phyloP scores from a whole-genome alignment of 768 basidiomycete genomes.

The Fomitopsis pulvina region DNA sequence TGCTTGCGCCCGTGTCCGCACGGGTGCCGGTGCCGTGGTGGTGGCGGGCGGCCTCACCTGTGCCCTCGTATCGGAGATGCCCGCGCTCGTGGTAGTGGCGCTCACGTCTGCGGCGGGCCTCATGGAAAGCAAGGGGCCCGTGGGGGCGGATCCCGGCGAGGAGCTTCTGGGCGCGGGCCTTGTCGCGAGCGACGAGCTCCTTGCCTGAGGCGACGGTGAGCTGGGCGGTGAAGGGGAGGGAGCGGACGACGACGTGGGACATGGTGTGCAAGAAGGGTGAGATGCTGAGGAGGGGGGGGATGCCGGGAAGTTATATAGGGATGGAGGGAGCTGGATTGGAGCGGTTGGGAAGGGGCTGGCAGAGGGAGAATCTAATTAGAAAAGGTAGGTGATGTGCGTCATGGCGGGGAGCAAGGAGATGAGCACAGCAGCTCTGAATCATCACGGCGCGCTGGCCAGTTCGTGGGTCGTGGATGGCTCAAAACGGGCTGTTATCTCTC shows the following conservation, averaged over 20 bases:
- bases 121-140: constrained; percentile 36
- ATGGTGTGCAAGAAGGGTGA: constrained; percentile 19
- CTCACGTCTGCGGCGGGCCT: constrained; percentile 19
- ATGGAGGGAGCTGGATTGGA: no score
- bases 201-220: constrained; percentile 34
- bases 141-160: constrained; percentile 48
- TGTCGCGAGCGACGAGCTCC: constrained; percentile 47
- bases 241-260: constrained; percentile 28
- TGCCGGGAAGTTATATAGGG: no score
- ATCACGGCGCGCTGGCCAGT: no score
- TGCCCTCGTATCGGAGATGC: background rate
- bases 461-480: no score
- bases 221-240: constrained; percentile 41
- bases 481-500: no score
- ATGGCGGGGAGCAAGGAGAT: no score
- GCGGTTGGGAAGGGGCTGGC: no score
- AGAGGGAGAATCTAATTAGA: no score
- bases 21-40: constrained; percentile 8
- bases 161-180: constrained; percentile 48
- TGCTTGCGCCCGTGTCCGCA: constrained; percentile 5
- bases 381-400: no score
- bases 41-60: background rate
- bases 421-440: no score
- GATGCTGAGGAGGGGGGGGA: no score
- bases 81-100: constrained; percentile 19